Conservation (phyloP, 768 basidiomycete species). For the Dentipellis fragilis region DNA sequence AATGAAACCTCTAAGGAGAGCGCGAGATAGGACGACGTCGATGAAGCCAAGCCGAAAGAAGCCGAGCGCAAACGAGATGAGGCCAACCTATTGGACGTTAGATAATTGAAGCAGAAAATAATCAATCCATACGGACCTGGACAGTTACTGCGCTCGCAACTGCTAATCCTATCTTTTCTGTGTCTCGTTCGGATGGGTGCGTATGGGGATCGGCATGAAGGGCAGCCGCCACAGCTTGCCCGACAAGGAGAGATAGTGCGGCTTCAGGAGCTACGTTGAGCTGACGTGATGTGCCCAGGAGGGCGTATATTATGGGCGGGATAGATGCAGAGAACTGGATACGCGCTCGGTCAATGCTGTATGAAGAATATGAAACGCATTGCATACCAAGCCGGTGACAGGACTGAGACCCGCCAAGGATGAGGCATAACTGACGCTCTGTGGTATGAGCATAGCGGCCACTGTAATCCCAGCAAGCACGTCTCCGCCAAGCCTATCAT, state of each 20-base stretch:
- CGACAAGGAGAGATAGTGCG: conserved; percentile 75
- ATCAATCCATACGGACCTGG: conserved; percentile 39
- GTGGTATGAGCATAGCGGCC: conserved; percentile 74
- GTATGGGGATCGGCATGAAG: conserved; percentile 22
- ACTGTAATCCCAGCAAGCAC: conserved; percentile 81
- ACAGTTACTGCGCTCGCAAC: conserved; percentile 78
- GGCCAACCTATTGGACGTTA: conserved; percentile 47
- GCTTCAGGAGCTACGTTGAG: conserved; percentile 87
- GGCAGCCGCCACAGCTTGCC: conserved; percentile 72
- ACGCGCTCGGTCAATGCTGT: neutral
- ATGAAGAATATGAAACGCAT: neutral
- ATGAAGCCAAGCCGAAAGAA: conserved; percentile 86
- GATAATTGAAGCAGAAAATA: neutral
- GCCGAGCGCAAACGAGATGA: conserved; percentile 80
- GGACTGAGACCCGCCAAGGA: conserved; percentile 81
- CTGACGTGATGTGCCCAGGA: conserved; percentile 80
- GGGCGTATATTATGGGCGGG: conserved; percentile 79
- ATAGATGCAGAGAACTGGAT: conserved; percentile 73
- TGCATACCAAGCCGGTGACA: conserved; percentile 69
- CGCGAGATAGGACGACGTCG: conserved; percentile 86
- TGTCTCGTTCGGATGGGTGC: conserved; percentile 22
- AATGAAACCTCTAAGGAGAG: conserved; percentile 80
- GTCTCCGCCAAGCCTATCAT: conserved; percentile 50
- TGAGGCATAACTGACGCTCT: conserved; percentile 87
- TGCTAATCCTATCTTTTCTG: conserved; percentile 48